Conservation (phyloP, 2,329 filamentous ascomycete species). For the Achaetomium macrosporum region DNA sequence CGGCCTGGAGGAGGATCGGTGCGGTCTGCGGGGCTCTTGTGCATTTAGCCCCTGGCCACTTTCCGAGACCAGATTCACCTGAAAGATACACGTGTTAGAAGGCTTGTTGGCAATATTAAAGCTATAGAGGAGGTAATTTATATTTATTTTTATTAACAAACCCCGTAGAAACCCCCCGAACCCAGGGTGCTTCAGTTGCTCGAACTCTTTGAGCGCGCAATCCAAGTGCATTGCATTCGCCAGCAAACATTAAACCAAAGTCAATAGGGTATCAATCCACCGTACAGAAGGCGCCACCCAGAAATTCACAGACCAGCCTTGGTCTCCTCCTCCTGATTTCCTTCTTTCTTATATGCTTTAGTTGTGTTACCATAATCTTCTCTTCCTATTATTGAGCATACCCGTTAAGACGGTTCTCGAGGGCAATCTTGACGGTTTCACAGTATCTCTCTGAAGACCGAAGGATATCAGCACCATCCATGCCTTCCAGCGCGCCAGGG, state of each 20-base stretch:
- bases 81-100: no score
- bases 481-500: background rate
- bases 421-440: slow-evolving; percentile 17
- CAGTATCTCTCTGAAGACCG: slow-evolving; percentile 16
- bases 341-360: background rate
- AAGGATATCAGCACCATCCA: background rate
- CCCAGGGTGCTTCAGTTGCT: no score
- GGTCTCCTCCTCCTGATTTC: background rate
- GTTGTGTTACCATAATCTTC: background rate
- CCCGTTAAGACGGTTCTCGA: slow-evolving; percentile 13
- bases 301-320: background rate
- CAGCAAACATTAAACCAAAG: background rate
- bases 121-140: no score
- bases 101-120: no score
- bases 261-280: slow-evolving; percentile 8
- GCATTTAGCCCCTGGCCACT: no score
- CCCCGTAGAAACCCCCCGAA: no score
- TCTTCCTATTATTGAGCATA: background rate
- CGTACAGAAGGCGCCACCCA: background rate
- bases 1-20: no score
- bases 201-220: no score
- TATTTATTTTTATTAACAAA: no score
- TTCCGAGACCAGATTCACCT: no score
- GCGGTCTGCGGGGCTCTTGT: no score
- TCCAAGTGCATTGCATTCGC: no score